Evolutionary conservation across 2,329 filamentous ascomycete genomes (phyloP), one percentile per base, ranked within the genome.

Genomic region (Penicillium sp.): DNA sequence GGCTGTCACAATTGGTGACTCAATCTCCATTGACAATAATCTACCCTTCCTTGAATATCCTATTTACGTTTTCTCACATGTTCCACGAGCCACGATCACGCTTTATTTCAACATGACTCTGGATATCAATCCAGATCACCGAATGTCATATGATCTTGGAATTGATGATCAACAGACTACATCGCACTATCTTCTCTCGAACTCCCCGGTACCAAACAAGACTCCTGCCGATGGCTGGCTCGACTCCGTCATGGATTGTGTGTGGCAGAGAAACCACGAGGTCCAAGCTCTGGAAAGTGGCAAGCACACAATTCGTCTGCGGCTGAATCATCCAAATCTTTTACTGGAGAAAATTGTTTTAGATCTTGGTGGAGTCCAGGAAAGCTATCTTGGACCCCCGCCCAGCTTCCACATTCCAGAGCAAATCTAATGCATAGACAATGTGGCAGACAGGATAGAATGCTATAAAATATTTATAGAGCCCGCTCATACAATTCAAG

Each of bases 31-130:
- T 5, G 42, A 18, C 3, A 29, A 7, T 2, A 43, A 7, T 21
- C 13, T 52, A 3, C 45, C 51, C 14, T 59, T 57, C 31, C 76
- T 88, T 8, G 80, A 84, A 59, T 89, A 87, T 66, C 76, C 82
- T 48, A 64, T 88, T 54, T 88, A 85, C 69, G 76, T 85, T 11
- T 88, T 86, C 73, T 83, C 80, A 39, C 77, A 79, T 52, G 67
- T 69, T 18, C 67, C 77, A 5, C 74, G 73, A 6, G 55, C 66
- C 7, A 75, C 71, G 24, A 59, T 78, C 1, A 75, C 74, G 1
- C 64, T 79, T 19, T 74, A 76, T 29, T 72, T 79, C 18, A 73
- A 72, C 1, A 71, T 74, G 3, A 72, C 77, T 0, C 73, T 83
- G 4, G 83, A 85, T 60, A 76, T 79, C 5, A 77, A 82, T 51